A percentile compares a stretch with the other conserved stretches of the same genome.
phyloP scores from a whole-genome alignment of 768 basidiomycete genomes.

The Chalciporus piperatus region DNA sequence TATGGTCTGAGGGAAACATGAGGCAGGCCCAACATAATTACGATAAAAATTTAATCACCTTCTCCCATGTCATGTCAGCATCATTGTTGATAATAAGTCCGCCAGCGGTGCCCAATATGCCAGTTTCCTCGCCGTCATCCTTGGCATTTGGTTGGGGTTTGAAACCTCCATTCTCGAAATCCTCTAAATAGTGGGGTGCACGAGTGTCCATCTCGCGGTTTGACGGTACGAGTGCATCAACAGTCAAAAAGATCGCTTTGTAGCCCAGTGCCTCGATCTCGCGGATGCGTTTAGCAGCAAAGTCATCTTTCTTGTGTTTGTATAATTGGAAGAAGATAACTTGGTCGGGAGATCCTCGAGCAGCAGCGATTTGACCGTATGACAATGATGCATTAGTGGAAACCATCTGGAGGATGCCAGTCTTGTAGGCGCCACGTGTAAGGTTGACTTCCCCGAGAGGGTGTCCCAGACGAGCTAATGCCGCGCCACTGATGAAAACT shows the following conservation, averaged over 20 bases:
- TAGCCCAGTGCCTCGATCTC: constrained; percentile 74
- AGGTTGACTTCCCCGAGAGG: constrained; percentile 87
- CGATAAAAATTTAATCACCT: constrained; percentile 34
- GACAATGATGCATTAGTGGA: constrained; percentile 77
- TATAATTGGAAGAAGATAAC: constrained; percentile 83
- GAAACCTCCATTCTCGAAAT: constrained; percentile 43
- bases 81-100: constrained; percentile 66
- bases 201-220: constrained; percentile 77
- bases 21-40: background rate
- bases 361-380: constrained; percentile 56
- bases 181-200: constrained; percentile 56
- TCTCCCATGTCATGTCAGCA: constrained; percentile 75
- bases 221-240: constrained; percentile 81
- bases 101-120: constrained; percentile 63
- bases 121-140: constrained; percentile 34
- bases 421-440: constrained; percentile 61
- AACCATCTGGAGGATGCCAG: constrained; percentile 81
- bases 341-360: constrained; percentile 51
- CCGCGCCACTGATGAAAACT: constrained; percentile 80
- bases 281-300: constrained; percentile 66
- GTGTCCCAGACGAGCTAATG: constrained; percentile 83
- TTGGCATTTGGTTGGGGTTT: constrained; percentile 22
- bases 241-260: constrained; percentile 88
- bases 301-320: constrained; percentile 66
- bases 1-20: constrained; percentile 51